Conservation (phyloP, 306 rosid species). For the Casuarina glauca region DNA sequence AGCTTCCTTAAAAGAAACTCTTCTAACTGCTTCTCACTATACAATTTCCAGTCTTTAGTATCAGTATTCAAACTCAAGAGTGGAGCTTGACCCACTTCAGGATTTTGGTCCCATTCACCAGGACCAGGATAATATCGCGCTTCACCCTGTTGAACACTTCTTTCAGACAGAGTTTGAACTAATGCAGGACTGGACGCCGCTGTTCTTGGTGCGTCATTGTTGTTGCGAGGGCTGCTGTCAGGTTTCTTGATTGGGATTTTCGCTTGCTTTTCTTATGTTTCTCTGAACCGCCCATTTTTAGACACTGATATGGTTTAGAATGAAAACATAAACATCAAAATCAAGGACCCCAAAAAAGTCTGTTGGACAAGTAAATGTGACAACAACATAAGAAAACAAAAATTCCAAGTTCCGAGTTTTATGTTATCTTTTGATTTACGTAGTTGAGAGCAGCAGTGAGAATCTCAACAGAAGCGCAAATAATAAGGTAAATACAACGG, state of each 20-base stretch:
- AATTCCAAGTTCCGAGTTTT: neutral
- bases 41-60: neutral
- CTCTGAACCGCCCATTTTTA: slow-evolving; percentile 6
- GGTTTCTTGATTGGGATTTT: neutral
- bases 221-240: neutral
- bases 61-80: neutral
- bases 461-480: neutral
- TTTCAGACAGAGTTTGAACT: neutral
- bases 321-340: neutral
- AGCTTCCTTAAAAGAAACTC: neutral
- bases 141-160: neutral
- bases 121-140: neutral
- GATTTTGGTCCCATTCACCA: neutral
- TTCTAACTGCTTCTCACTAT: slow-evolving; percentile 5
- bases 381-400: neutral
- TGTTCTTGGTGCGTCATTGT: neutral
- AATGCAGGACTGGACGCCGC: neutral
- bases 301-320: neutral
- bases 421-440: neutral
- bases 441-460: neutral
- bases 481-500: neutral
- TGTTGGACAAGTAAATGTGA: neutral
- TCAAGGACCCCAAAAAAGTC: neutral
- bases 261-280: neutral
- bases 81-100: neutral